Evolutionary conservation across 1,284 basidiomycete genomes (phyloP), one percentile per base, ranked within the genome.

Genomic region (Peniophora sp.): DNA sequence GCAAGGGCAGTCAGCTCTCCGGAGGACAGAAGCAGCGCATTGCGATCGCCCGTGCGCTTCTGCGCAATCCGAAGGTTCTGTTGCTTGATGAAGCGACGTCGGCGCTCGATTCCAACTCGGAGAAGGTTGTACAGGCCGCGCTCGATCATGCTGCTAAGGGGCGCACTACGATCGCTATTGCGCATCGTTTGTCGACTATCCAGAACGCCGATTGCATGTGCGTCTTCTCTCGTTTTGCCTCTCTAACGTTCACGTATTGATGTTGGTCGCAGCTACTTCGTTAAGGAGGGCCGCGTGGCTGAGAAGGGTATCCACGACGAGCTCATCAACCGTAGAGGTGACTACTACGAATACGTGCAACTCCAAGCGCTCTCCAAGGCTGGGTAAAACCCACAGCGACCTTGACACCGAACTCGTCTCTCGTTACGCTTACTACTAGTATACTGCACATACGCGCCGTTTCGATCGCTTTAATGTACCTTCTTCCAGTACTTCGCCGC

Each of bases 21-120:
- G 95, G 95, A 61, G 95, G 95, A 55, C 94, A 97, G 69, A 94
- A 94, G 68, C 81, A 96, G 76, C 92, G 95, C 63, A 94, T 99
- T 60, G 95, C 96, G 35, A 97, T 98, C 59, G 96, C 96, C 34
- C 86, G 96, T 57, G 96, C 92, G 14, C 75, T 99, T n/a, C 79
- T 99, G 48, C 82, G 95, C 8, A 93, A 97, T 62, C 96, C 96
- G 36, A 92, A 92, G 67, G 88, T 98, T 22, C 74, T 97, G 35
- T 71, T 98, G 18, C 73, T 95, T 52, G 91, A 94, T 63, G 91
- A 95, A 69, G 93, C 94, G 2, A 98, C 96, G 0, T 93, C 90
- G 15, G 95, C 93, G 1, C 76, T 99, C 24, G 96, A 99, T 68
- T 92, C 90, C 20, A 88, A 86, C 58, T 92, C 90, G 32, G 97